These are phyloP conservation scores for Colletotrichum magnum DNA, from an alignment of 2,329 filamentous ascomycete species.

Conservation along the genomic window DNA sequence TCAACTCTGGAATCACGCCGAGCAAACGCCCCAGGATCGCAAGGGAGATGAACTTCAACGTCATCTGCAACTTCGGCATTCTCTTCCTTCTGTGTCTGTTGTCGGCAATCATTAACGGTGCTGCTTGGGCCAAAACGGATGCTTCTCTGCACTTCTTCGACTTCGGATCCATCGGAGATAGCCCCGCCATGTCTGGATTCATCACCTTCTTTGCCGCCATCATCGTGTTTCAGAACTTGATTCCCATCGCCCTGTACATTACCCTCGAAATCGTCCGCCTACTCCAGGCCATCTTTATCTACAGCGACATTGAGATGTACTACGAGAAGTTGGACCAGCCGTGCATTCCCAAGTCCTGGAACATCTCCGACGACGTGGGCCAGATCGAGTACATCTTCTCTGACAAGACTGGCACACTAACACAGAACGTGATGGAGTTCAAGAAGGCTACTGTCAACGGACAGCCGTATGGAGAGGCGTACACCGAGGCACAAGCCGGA, in stretches of 20 bases:
- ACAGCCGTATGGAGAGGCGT: constrained; percentile 96
- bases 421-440: constrained; percentile 98
- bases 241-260: constrained; percentile 98
- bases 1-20: constrained; percentile 95
- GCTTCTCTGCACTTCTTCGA: constrained; percentile 88
- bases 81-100: constrained; percentile 91
- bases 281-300: constrained; percentile 95
- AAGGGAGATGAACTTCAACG: constrained; percentile 95
- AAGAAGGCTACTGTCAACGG: constrained; percentile 98
- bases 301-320: constrained; percentile 96
- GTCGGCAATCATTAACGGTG: constrained; percentile 86
- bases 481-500: constrained; percentile 95
- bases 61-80: constrained; percentile 95
- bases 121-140: constrained; percentile 81
- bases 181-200: constrained; percentile 84
- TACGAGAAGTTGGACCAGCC: constrained; percentile 95
- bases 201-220: constrained; percentile 97
- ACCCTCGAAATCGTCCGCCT: constrained; percentile 96
- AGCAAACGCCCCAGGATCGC: constrained; percentile 94
- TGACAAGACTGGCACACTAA: constrained; percentile 91
- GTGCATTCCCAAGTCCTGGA: constrained; percentile 98
- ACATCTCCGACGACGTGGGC: constrained; percentile 97
- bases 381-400: constrained; percentile 99
- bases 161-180: constrained; percentile 84
- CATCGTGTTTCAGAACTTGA: constrained; percentile 98